Conservation (phyloP, 345 rosid species). For the Eucalyptus microcorys region DNA sequence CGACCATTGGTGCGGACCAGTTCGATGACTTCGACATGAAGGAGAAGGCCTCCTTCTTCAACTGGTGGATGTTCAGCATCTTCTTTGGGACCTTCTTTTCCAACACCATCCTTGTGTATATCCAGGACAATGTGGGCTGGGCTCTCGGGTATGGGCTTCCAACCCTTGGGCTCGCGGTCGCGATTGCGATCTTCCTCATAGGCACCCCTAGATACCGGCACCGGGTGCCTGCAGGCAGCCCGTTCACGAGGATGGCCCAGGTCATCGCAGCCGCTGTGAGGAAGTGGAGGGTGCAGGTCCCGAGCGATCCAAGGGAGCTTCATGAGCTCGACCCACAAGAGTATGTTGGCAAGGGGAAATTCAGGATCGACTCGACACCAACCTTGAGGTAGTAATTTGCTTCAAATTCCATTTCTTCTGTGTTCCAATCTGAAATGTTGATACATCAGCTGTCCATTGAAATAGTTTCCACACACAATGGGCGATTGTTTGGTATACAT, state of each 20-base stretch:
- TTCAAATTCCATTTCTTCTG: neutral
- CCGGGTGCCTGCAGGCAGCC: constrained; percentile 53
- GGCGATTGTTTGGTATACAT: too few species aligned
- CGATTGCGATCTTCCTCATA: constrained; percentile 40
- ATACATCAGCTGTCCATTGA: too few species aligned
- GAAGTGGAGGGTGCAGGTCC: constrained; percentile 36
- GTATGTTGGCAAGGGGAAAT: constrained; percentile 32
- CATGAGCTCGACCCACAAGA: constrained; percentile 45
- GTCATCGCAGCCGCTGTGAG: constrained; percentile 56
- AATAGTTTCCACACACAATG: too few species aligned
- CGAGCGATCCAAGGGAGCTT: constrained; percentile 21
- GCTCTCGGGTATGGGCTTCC: constrained; percentile 73
- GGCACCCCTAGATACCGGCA: constrained; percentile 79
- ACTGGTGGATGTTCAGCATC: constrained; percentile 97
- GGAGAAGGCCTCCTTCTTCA: constrained; percentile 90
- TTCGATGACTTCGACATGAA: constrained; percentile 74
- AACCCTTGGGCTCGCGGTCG: constrained; percentile 47
- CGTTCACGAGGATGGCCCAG: constrained; percentile 59
- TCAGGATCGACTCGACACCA: constrained; percentile 49
- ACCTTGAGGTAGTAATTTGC: constrained; percentile 24
- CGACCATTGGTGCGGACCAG: constrained; percentile 86
- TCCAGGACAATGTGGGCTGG: constrained; percentile 97
- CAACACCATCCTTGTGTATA: constrained; percentile 65
- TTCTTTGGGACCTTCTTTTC: constrained; percentile 83
- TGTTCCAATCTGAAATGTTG: too few species aligned